Evolutionary conservation across 2,329 filamentous ascomycete genomes (phyloP), one percentile per base, ranked within the genome.

Genomic region (Xylariaceae sp.): DNA sequence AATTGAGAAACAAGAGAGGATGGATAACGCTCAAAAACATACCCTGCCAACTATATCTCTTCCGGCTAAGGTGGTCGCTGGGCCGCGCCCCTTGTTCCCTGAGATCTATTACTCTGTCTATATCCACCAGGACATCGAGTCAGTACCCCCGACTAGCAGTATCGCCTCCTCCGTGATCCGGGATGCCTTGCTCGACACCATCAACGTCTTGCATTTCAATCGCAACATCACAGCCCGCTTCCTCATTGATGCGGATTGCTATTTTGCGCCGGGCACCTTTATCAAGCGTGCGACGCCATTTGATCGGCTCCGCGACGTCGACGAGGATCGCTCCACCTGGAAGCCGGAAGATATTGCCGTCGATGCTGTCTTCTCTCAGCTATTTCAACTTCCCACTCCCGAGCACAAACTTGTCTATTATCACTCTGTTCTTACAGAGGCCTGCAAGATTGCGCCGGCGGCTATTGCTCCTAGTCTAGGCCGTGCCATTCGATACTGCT

Each of bases 321-420:
- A 84, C 32, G 74, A 74, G 1, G 79, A 82, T 50, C 80, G 80
- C 59, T 83, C 87, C 13, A 92, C 89, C 0, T 99, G 94, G 92
- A 99, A 99, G 72, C 91, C 94, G 0, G 94, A 99, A 73, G 94
- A 99, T 72, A 88, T 97, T 54, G 89, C 88, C 2, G 90, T 99
- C n/a, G 94, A 99, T 70, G 91, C 92, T 5, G 90, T 97, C 53
- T 99, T 99, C 71, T 95, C 92, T 1, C 92, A 97, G 71, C 79
- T 99, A 40, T 89, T 96, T 68, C 88, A 90, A 70, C 80, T 99
- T 36, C 94, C 94, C 3, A 80, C 78, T 3, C 84, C 94, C 0
- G 90, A 96, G 71, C 91, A 96, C 73, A 96, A 96, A 72, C 79
- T 96, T 1, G 89, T 99, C 9, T 99, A 96, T 72, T 99, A 96